phyloP scores from a whole-genome alignment of 495 filamentous ascomycete genomes.

The Tuber borchii region DNA sequence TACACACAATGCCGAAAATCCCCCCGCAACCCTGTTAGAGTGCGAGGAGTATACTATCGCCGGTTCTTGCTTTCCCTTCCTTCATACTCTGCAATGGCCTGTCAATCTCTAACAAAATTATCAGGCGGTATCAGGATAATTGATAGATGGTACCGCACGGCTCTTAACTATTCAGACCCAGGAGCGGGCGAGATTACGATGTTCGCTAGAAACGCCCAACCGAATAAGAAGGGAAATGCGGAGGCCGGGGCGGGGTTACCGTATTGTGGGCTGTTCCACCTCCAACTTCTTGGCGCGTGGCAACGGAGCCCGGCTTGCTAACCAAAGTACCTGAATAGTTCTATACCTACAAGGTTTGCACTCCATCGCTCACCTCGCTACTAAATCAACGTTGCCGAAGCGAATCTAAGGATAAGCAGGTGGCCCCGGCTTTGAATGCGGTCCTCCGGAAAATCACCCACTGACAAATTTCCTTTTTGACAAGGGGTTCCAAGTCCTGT shows the following conservation, averaged over 20 bases:
- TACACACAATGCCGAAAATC: conserved; percentile 7
- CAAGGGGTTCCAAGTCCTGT: conserved; percentile 77
- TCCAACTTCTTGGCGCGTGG: background rate
- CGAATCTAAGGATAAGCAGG: conserved; percentile 43
- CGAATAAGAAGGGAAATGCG: conserved; percentile 35
- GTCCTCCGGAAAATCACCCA: conserved; percentile 62
- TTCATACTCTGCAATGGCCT: too few species aligned
- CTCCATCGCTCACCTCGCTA: background rate
- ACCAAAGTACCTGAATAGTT: background rate
- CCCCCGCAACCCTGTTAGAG: conserved; percentile 4
- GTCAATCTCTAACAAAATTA: background rate
- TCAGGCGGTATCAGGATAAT: conserved; percentile 37
- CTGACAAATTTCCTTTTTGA: conserved; percentile 64
- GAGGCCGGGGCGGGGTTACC: conserved; percentile 30
- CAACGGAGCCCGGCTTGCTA: background rate
- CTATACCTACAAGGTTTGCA: background rate
- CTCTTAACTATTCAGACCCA: conserved; percentile 33
- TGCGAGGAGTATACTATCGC: conserved; percentile 8
- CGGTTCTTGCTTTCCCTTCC: conserved; percentile 17
- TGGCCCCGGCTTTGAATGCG: conserved; percentile 71
- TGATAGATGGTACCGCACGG: conserved; percentile 39
- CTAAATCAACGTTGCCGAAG: background rate
- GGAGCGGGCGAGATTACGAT: conserved; percentile 18
- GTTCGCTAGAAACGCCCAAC: conserved; percentile 35
- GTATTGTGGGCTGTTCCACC: conserved; percentile 21